Base-by-base conservation (phyloP, 495 filamentous ascomycete genomes). In the Aspergillus nanangensis region DNA sequence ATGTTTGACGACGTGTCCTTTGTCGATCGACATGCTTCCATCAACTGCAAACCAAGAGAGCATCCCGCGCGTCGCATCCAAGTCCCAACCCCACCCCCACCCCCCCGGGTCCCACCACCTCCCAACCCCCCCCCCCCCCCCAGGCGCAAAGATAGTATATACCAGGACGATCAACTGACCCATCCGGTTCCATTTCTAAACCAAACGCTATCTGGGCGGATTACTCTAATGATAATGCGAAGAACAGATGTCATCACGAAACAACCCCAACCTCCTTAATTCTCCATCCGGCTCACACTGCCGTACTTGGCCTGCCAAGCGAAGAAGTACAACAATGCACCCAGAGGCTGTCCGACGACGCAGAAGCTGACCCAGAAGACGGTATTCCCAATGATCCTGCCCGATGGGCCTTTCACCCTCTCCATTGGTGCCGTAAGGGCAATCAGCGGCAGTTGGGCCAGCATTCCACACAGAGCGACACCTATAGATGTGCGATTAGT, bases 291-390 rank as follows among this genome's bases (percentile, higher is more conserved):
- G 47, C 76, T 80, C 19, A 81, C 78, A 55, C 81, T 90, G 15
- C 93, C 93, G 61, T 95, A 95, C 68, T 98, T 98, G 15, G 89
- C 90, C 64, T 96, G 92, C 93, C 93, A 98, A 11, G 90, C 93
- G 60, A 95, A 96, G 63, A 95, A 98, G 62, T 98, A 98, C 50
- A 93, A 60, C 25, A 97, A 62, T 2, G 87, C 90, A 0, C 88
- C 92, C 29, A 96, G 71, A 9, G 93, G 93, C 74, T 98, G 93
- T 0, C 93, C 93, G 0, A 97, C 81, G 13, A 98, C 75, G 49
- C 89, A 95, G 59, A 98, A 98, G 21, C 83, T 87, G 27, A 93
- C 75, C 93, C 93, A 98, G 66, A 98, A 98, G 44, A 95, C 91
- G 32, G 78, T 80, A 60, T 98, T 98, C 8, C 93, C 93, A 44